A percentile compares a stretch with the other conserved stretches of the same genome.
These are phyloP conservation scores for Fraxinus baroniana DNA, from an alignment of 305 asterid species.

Conservation along the genomic window DNA sequence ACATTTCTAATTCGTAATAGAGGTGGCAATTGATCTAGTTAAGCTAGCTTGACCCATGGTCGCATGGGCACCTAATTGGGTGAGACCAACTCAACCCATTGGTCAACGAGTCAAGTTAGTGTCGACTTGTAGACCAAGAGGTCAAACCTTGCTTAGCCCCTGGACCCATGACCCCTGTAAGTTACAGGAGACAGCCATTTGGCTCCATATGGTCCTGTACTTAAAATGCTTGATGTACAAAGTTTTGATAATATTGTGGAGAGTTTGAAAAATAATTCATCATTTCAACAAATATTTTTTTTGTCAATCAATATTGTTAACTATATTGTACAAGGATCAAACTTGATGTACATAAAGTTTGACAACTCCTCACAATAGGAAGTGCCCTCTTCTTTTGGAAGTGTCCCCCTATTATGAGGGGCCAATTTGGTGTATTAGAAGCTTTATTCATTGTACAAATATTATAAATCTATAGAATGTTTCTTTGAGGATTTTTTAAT, in stretches of 20 bases:
- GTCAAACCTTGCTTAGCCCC: background rate
- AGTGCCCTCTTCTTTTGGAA: no score
- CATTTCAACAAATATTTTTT: background rate
- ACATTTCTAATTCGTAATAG: background rate
- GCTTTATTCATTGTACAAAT: no score
- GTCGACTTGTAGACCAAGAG: background rate
- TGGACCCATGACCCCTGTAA: background rate
- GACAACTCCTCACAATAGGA: no score
- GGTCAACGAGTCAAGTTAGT: slow-evolving; percentile 22
- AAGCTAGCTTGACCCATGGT: background rate
- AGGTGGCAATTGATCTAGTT: background rate
- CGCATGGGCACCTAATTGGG: background rate
- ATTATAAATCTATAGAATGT: no score
- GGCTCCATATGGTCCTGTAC: background rate
- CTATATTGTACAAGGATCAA: background rate
- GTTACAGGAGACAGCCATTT: background rate
- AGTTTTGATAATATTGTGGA: background rate
- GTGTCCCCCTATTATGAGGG: no score
- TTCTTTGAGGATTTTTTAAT: no score
- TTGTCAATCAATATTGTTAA: background rate
- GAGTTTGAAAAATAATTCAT: no score
- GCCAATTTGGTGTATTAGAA: no score
- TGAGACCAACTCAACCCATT: slow-evolving; percentile 26
- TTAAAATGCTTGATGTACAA: background rate
- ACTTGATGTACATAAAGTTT: no score